Evolutionary conservation across 257 asterid species (phyloP), one percentile per base, ranked within the genome.

Genomic region (Lycium barbarum): DNA sequence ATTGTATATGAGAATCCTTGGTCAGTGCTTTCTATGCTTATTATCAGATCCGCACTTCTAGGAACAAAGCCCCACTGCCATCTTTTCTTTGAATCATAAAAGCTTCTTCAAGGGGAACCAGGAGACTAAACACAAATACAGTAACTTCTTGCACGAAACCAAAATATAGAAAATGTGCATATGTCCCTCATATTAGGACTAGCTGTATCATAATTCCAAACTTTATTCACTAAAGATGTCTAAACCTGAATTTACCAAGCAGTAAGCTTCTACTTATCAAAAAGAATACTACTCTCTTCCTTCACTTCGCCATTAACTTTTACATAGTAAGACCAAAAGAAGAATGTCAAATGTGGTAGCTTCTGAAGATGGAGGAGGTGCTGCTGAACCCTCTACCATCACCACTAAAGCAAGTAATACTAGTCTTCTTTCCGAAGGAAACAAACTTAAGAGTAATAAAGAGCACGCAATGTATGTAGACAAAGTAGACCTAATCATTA

Each of bases 401-500:
- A 40, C 5, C 45, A 40, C 45, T 40, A 40, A 40, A 40, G 45
- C 45, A 40, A 40, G 6, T 40, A 40, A 40, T 40, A 3, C 45
- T 40, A 40, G 45, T 40, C 45, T 57, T 18, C 20, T 57, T 57
- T 57, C 14, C 2, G 20, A 57, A 57, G 20, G 62, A 57, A 57
- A 57, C 20, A 14, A 57, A 22, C 38, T 73, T 6, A 73, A 26
- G 8, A 74, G 20, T 20, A 47, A 47, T 20, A 74, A 49, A 13
- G 81, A 17, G 12, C 47, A 35, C 74, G 6, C 47, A 66, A 10
- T 66, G 76, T 67, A 67, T 67, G 76, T 36, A 15, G 76, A 67
- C 22, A 68, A 70, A 70, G 78, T 38, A 70, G 33, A 38, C 78
- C 53, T 38, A 70, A 38, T 70, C 53, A 70, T 67, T 67, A 14